Base-by-base conservation (phyloP, 192 early-diverging fungal species). In the Entomortierella beljakovae region DNA sequence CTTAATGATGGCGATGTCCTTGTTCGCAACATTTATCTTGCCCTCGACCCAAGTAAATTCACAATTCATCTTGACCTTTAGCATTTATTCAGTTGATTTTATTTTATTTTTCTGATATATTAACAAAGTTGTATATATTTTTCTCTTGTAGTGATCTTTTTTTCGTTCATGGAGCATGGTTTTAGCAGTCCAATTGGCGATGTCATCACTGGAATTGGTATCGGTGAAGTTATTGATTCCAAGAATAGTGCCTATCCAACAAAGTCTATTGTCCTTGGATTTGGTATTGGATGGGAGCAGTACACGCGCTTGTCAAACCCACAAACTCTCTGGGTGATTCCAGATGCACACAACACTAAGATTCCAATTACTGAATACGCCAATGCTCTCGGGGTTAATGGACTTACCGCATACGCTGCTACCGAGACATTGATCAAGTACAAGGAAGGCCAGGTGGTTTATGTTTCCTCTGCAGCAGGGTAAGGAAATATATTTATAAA, bases 401-500 rank as follows among this genome's bases (percentile, higher is more conserved):
- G 55, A 25, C 43, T 71, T 0, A 71, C 70, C 8, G 51, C 61
- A 10, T 71, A 48, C 26, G 61, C 54, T 23, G 61, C 94, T 38
- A 74, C 92, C 15, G 61, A 88, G 42, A 82, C 84, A 3, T 67
- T 92, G 18, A 91, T 90, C 40, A 82, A 92, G 68, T 90, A 91
- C 75, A 90, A 93, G 75, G 76, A 76, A 16, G 94, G 92, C 38
- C 94, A 97, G 57, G 94, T 92, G 2, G 73, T 97, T 8, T 94
- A 91, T 52, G 87, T 96, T 29, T 90, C 88, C 35, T 94, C 92
- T 48, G 96, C 94, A 1, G 87, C 94, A 34, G 95, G 91, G 61
- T 61, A 89, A 87, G 56, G 15, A 49, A 50, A 51, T 48, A 38
- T 38, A n/a, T n/a, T n/a, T n/a, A n/a, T n/a, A n/a, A n/a, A n/a